Evolutionary conservation across 257 asterid species (phyloP).

Genomic region (Scutellaria galericulata): DNA sequence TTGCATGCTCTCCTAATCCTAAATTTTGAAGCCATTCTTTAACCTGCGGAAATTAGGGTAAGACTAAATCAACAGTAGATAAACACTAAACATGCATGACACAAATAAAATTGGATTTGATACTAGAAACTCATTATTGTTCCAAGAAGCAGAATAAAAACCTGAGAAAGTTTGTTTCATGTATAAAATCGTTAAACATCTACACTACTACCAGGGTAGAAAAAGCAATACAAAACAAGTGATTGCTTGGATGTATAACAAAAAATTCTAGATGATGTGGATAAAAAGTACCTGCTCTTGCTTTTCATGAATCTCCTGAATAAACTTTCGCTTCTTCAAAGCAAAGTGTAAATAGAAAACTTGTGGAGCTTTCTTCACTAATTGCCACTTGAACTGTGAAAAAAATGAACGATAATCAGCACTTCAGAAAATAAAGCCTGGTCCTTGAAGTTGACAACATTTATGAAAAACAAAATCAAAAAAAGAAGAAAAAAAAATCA

Average conservation of each 20-base stretch:
- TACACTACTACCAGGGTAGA: slow-evolving; percentile 10
- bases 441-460: slow-evolving; percentile 11
- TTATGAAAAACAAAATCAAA: neutral
- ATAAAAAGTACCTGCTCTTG: slow-evolving; percentile 82
- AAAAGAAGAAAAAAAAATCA: neutral
- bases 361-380: slow-evolving; percentile 88
- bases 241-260: neutral
- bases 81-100: slow-evolving; percentile 24
- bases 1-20: slow-evolving; percentile 82
- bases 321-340: slow-evolving; percentile 78
- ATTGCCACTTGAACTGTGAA: slow-evolving; percentile 86
- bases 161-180: slow-evolving; percentile 22
- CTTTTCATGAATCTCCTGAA: slow-evolving; percentile 93
- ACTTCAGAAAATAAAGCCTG: slow-evolving; percentile 21
- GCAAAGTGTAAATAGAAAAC: slow-evolving; percentile 82
- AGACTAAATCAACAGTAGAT: slow-evolving; percentile 32
- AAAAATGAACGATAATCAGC: slow-evolving; percentile 39
- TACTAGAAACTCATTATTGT: neutral
- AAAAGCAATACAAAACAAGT: slow-evolving; percentile 22
- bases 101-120: neutral
- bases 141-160: slow-evolving; percentile 27
- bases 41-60: slow-evolving; percentile 60
- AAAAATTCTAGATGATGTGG: slow-evolving; percentile 7
- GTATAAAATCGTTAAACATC: slow-evolving; percentile 15
- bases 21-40: slow-evolving; percentile 96